Percentiles rank a stretch among this genome's conserved stretches.
Conservation (phyloP, 2,329 filamentous ascomycete species). For the Raffaelea deltoideospora region DNA sequence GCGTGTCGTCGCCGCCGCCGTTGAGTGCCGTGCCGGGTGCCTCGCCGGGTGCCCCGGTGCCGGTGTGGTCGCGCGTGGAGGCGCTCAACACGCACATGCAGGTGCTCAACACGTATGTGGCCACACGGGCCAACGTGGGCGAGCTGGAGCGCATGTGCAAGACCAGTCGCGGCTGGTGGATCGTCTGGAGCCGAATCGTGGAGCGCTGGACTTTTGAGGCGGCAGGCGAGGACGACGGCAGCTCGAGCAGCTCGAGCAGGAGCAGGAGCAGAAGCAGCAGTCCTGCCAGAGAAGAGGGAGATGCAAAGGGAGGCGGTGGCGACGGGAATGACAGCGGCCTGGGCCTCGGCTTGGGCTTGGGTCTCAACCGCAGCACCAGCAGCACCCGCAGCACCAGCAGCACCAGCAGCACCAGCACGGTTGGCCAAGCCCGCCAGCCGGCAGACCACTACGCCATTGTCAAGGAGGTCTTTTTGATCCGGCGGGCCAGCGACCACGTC, state of each 20-base stretch:
- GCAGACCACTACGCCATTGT: conserved; percentile 14
- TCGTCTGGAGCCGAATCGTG: conserved; percentile 47
- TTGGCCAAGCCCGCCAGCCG: background rate
- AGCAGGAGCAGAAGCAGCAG: conserved; percentile 1
- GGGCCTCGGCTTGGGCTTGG: too few relatives aligned
- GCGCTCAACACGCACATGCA: conserved; percentile 51
- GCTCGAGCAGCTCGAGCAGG: background rate
- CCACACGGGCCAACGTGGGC: conserved; percentile 24
- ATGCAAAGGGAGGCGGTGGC: background rate
- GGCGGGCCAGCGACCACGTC: conserved; percentile 41
- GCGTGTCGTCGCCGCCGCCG: background rate
- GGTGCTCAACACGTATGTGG: conserved; percentile 39
- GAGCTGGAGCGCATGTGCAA: conserved; percentile 49
- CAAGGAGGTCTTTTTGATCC: conserved; percentile 48
- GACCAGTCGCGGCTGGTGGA: conserved; percentile 54
- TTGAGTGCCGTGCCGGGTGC: background rate
- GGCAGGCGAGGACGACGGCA: conserved; percentile 3
- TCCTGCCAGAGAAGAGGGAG: conserved; percentile 2
- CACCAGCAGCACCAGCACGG: conserved; percentile 1
- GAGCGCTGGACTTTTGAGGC: conserved; percentile 15
- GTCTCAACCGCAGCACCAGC: background rate
- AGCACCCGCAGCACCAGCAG: conserved; percentile 2
- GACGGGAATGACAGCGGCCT: conserved; percentile 1
- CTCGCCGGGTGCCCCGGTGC: conserved; percentile 1
- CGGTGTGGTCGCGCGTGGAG: conserved; percentile 42